Evolutionary conservation across 2,329 filamentous ascomycete genomes (phyloP).

Genomic region (Colletotrichum sp.): DNA sequence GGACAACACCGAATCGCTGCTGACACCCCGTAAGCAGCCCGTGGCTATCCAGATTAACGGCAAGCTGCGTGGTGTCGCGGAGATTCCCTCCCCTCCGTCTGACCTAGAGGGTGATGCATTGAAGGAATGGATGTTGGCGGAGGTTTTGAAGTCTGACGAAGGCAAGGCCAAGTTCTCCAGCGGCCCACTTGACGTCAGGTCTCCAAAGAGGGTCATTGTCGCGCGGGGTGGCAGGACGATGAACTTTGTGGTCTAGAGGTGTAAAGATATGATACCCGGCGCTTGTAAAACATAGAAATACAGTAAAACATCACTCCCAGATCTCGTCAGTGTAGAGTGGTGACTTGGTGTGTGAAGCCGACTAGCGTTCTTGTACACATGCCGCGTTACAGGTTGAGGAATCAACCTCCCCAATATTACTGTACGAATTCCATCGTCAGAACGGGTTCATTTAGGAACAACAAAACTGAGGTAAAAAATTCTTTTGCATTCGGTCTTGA

Average conservation of each 20-base stretch:
- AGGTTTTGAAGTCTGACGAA: slow-evolving; percentile 66
- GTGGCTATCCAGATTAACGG: slow-evolving; percentile 82
- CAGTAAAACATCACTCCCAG: neutral
- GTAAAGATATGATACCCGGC: slow-evolving; percentile 20
- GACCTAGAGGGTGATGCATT: slow-evolving; percentile 49
- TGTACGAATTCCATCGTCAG: too few species aligned
- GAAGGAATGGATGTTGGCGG: slow-evolving; percentile 64
- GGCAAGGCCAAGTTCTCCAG: slow-evolving; percentile 62
- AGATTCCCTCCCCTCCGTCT: slow-evolving; percentile 59
- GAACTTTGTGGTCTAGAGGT: slow-evolving; percentile 69
- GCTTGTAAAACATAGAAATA: neutral
- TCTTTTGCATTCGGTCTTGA: neutral
- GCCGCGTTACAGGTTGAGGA: neutral
- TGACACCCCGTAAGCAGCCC: slow-evolving; percentile 54
- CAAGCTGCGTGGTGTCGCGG: slow-evolving; percentile 72
- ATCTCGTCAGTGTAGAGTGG: neutral
- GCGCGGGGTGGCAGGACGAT: slow-evolving; percentile 71
- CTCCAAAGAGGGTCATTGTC: slow-evolving; percentile 69
- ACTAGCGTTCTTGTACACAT: neutral
- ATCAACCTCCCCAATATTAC: neutral
- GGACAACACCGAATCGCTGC: slow-evolving; percentile 55
- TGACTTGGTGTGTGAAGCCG: neutral
- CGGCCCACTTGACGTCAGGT: slow-evolving; percentile 48
- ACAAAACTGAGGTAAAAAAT: accelerated
- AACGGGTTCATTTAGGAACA: neutral